Percentiles rank a stretch among this genome's conserved stretches.
Conservation (phyloP, 441 rosid species). For the Erysimum pusillum region DNA sequence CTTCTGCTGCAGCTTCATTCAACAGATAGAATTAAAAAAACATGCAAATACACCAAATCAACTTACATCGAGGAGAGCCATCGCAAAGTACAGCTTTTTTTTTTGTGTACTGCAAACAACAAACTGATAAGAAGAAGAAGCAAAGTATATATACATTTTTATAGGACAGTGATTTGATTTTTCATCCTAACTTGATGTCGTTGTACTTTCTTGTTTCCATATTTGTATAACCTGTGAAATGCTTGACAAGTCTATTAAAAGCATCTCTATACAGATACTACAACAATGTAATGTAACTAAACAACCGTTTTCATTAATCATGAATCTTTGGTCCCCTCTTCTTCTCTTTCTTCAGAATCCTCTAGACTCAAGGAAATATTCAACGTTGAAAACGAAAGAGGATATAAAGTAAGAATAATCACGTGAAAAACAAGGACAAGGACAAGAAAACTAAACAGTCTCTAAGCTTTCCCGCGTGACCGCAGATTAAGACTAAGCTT, state of each 20-base stretch:
- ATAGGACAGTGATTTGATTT: constrained; percentile 40
- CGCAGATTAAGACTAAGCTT: constrained; percentile 28
- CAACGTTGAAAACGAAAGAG: constrained; percentile 22
- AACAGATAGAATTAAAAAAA: constrained; percentile 55
- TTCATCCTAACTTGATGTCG: constrained; percentile 39
- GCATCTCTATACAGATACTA: constrained; percentile 25
- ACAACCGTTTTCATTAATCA: constrained; percentile 16
- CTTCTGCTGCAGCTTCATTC: constrained; percentile 88
- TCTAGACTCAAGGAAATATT: constrained; percentile 3
- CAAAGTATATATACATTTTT: constrained; percentile 41
- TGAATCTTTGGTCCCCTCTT: background rate
- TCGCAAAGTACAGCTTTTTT: constrained; percentile 41
- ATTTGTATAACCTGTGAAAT: constrained; percentile 36
- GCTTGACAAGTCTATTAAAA: constrained; percentile 16
- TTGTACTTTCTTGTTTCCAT: constrained; percentile 28
- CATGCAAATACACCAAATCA: constrained; percentile 35
- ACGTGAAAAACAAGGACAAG: constrained; percentile 41
- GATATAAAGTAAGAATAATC: constrained; percentile 8
- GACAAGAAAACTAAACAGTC: background rate
- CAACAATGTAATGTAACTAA: constrained; percentile 24
- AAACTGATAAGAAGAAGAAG: constrained; percentile 30
- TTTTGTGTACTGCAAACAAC: constrained; percentile 41
- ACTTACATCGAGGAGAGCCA: background rate
- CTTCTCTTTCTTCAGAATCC: constrained; percentile 1
- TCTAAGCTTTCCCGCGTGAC: constrained; percentile 26